These are phyloP conservation scores for Spergularia azorica DNA, from an alignment of 179 eudicot species.

Conservation along the genomic window DNA sequence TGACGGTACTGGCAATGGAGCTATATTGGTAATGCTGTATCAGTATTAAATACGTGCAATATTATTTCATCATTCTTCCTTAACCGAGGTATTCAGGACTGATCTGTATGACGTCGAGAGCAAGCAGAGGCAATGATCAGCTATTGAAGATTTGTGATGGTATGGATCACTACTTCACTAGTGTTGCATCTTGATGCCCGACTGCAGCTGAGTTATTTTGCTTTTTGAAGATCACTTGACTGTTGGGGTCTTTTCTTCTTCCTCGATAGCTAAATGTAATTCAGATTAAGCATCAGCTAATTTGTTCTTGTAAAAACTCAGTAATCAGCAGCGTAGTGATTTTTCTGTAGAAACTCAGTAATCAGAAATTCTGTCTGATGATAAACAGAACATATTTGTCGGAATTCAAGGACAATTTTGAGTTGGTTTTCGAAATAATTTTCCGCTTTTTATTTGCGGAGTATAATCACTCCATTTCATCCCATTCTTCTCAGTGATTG, in stretches of 20 bases:
- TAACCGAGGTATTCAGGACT: constrained; percentile 44
- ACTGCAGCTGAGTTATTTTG: background rate
- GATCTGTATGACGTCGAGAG: constrained; percentile 72
- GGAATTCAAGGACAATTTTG: background rate
- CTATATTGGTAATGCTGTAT: no score
- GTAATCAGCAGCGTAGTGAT: no score
- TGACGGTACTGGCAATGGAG: no score
- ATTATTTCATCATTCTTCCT: constrained; percentile 33
- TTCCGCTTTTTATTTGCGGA: background rate
- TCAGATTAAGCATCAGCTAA: no score
- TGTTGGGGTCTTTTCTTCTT: background rate
- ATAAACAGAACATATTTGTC: background rate
- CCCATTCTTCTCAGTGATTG: no score
- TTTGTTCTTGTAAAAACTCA: no score
- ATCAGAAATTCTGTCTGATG: background rate
- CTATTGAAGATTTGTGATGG: background rate
- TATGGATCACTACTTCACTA: background rate
- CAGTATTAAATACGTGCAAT: background rate
- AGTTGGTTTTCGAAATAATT: background rate
- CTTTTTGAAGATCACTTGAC: background rate
- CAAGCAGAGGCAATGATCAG: constrained; percentile 40
- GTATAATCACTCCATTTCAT: no score
- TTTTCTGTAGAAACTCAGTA: no score
- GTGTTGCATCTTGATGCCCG: background rate
- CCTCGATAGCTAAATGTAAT: no score